Evolutionary conservation across 1,284 basidiomycete species (phyloP).

Genomic region (Macrocystidia cucumis): DNA sequence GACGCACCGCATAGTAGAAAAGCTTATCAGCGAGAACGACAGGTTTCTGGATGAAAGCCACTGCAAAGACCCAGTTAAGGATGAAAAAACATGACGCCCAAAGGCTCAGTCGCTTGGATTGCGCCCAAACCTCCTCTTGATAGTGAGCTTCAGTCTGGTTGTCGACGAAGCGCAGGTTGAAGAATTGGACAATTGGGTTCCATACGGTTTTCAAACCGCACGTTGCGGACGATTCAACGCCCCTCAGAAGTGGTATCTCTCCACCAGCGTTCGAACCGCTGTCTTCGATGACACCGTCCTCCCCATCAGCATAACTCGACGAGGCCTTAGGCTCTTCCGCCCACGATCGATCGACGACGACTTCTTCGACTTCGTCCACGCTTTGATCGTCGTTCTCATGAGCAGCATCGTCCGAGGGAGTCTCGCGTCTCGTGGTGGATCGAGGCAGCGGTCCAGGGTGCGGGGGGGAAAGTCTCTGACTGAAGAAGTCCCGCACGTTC

Average conservation of each 20-base stretch:
- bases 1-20: slow-evolving; percentile 38
- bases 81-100: slow-evolving; percentile 51
- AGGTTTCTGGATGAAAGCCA: slow-evolving; percentile 36
- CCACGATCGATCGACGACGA: slow-evolving; percentile 52
- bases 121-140: slow-evolving; percentile 18
- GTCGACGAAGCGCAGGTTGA: slow-evolving; percentile 37
- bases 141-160: slow-evolving; percentile 40
- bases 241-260: slow-evolving; percentile 1
- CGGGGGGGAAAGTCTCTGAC: no score
- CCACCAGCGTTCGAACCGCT: not conserved
- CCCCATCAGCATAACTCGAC: slow-evolving; percentile 31
- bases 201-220: no score
- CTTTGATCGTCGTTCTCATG: no score
- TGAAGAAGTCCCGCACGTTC: no score
- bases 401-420: no score
- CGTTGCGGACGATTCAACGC: no score
- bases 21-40: slow-evolving; percentile 37
- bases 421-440: no score
- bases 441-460: no score
- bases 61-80: slow-evolving; percentile 48
- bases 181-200: no score
- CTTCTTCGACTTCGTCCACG: slow-evolving; percentile 38
- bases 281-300: slow-evolving; percentile 11
- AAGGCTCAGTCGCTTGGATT: slow-evolving; percentile 33
- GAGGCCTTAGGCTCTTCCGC: slow-evolving; percentile 29